Evolutionary conservation across 2,329 filamentous ascomycete species (phyloP).

Genomic region (Fusarium concolor): DNA sequence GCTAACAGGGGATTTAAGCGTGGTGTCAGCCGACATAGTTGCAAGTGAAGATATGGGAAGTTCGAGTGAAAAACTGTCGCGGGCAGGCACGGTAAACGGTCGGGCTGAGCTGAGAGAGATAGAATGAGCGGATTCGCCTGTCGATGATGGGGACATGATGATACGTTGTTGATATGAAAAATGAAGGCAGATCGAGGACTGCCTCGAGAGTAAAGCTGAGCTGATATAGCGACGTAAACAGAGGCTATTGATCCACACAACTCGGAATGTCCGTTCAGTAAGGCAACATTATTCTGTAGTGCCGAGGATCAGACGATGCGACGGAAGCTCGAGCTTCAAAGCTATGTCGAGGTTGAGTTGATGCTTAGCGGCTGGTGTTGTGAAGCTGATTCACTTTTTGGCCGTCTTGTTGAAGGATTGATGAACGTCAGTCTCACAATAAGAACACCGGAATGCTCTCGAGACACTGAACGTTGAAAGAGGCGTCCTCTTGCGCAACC

Average conservation of each 20-base stretch:
- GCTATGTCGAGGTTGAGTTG: constrained; percentile 5
- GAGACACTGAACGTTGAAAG: constrained; percentile 30
- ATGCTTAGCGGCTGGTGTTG: neutral
- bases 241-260: constrained; percentile 15
- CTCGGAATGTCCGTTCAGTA: constrained; percentile 29
- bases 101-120: constrained; percentile 53
- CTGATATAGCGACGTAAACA: neutral
- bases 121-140: constrained; percentile 64
- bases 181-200: constrained; percentile 35
- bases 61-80: constrained; percentile 63
- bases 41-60: constrained; percentile 59
- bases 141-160: constrained; percentile 66
- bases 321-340: constrained; percentile 18
- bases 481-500: constrained; percentile 25
- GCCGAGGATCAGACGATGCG: constrained; percentile 29
- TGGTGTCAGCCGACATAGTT: constrained; percentile 55
- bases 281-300: constrained; percentile 38
- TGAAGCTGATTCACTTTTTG: neutral
- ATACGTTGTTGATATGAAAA: constrained; percentile 33
- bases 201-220: constrained; percentile 7
- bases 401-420: neutral
- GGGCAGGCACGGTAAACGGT: constrained; percentile 58
- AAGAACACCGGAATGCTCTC: constrained; percentile 15
- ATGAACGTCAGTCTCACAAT: constrained; percentile 18
- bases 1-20: constrained; percentile 64